Conservation (phyloP, 352 stramenopile genomes). For the Pythium sp. region DNA sequence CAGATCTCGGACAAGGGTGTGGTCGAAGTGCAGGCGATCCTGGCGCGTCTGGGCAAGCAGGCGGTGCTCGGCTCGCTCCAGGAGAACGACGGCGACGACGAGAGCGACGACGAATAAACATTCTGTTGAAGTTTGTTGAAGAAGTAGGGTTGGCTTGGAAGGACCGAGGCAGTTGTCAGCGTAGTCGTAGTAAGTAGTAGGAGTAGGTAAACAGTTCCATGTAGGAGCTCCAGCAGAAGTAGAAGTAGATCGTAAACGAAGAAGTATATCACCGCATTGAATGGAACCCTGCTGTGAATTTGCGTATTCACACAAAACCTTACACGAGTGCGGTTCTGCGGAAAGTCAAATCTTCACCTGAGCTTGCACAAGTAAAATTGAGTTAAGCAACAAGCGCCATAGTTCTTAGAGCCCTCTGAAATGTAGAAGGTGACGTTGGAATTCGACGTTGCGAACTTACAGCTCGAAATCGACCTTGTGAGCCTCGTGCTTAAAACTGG, state of each 20-base stretch:
- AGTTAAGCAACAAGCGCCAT: too few relatives aligned
- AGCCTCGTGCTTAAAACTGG: too few relatives aligned
- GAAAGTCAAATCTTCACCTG: too few relatives aligned
- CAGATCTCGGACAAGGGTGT: constrained; percentile 75
- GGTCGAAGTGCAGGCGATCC: constrained; percentile 31
- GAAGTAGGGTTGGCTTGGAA: neutral
- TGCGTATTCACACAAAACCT: too few relatives aligned
- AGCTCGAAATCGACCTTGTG: too few relatives aligned
- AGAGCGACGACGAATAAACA: constrained; percentile 38
- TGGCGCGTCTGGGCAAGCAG: constrained; percentile 47
- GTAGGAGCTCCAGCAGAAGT: neutral
- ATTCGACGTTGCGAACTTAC: too few relatives aligned
- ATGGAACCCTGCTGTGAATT: neutral
- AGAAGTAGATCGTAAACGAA: constrained; percentile 2
- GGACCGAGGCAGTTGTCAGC: neutral
- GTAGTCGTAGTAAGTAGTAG: neutral
- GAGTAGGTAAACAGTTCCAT: neutral
- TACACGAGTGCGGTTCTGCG: too few relatives aligned
- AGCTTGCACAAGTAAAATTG: too few relatives aligned
- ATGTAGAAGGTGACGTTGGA: too few relatives aligned
- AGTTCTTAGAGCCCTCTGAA: too few relatives aligned
- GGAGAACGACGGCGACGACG: constrained; percentile 80
- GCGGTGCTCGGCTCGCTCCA: constrained; percentile 67
- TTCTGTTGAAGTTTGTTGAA: neutral
- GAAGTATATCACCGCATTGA: neutral